Conservation (phyloP, 225 moss, liverwort and hornwort species). For the Polytrichum commune region DNA sequence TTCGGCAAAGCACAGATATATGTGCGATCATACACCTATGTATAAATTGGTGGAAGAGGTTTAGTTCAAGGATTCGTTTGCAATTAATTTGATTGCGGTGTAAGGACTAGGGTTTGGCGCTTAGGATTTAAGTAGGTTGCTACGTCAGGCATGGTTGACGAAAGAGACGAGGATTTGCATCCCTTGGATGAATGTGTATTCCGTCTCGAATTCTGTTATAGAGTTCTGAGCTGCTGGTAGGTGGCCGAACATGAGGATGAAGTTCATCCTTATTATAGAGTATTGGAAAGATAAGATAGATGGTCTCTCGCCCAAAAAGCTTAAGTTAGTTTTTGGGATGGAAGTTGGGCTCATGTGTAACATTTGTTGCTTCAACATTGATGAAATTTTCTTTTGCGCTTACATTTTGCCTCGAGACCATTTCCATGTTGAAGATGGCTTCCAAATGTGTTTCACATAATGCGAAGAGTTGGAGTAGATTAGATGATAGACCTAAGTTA, state of each 20-base stretch:
- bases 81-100: neutral
- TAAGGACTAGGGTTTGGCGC: neutral
- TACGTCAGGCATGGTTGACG: neutral
- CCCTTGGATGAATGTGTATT: neutral
- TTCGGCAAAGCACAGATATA: conserved; percentile 34
- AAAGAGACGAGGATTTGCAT: neutral
- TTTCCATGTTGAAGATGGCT: no score
- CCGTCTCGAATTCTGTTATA: conserved; percentile 1
- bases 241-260: conserved; percentile 28
- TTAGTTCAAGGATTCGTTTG: neutral
- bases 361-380: no score
- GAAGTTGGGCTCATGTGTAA: no score
- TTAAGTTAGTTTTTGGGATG: no score
- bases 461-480: no score
- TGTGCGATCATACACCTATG: conserved; percentile 12
- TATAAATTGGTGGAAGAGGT: neutral
- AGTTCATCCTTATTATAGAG: no score
- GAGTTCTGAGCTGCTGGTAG: conserved; percentile 44
- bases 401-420: no score
- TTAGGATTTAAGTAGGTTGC: neutral
- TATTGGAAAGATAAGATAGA: no score
- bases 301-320: no score
- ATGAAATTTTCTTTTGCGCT: no score
- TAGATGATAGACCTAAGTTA: no score
- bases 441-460: no score